Evolutionary conservation across 345 rosid species (phyloP).

Genomic region (Ceriops decandra): DNA sequence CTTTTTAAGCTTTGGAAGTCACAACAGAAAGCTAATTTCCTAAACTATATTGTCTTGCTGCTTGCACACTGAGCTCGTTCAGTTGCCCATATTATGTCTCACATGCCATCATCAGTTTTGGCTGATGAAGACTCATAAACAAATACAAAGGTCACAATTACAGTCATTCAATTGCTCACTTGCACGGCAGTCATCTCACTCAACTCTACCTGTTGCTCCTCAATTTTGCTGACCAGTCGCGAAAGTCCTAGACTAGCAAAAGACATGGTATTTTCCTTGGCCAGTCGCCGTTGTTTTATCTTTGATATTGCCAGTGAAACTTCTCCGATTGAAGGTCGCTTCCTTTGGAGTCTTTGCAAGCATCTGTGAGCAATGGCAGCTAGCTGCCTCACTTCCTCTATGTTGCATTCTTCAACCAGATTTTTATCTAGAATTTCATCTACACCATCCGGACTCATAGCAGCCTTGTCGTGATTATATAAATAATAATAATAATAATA

Average conservation of each 20-base stretch:
- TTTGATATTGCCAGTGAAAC: conserved; percentile 72
- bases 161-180: conserved; percentile 30
- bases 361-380: conserved; percentile 72
- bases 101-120: not conserved
- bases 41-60: too few species aligned
- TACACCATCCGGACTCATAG: conserved; percentile 80
- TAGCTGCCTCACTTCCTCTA: conserved; percentile 63
- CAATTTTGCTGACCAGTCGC: conserved; percentile 61
- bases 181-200: conserved; percentile 43
- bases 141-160: not conserved
- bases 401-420: conserved; percentile 56
- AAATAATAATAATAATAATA: not conserved
- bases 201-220: conserved; percentile 70
- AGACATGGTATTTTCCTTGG: conserved; percentile 39
- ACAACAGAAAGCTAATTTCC: too few species aligned
- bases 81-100: too few species aligned
- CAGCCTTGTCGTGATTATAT: conserved; percentile 43
- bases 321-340: conserved; percentile 77
- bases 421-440: conserved; percentile 80
- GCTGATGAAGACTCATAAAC: not conserved
- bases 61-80: too few species aligned
- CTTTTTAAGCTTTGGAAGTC: too few species aligned
- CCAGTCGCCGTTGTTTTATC: conserved; percentile 52
- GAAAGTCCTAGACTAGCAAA: conserved; percentile 42
- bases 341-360: conserved; percentile 68